phyloP scores from a whole-genome alignment of 2,329 filamentous ascomycete species.

The Onygenales sp. region DNA sequence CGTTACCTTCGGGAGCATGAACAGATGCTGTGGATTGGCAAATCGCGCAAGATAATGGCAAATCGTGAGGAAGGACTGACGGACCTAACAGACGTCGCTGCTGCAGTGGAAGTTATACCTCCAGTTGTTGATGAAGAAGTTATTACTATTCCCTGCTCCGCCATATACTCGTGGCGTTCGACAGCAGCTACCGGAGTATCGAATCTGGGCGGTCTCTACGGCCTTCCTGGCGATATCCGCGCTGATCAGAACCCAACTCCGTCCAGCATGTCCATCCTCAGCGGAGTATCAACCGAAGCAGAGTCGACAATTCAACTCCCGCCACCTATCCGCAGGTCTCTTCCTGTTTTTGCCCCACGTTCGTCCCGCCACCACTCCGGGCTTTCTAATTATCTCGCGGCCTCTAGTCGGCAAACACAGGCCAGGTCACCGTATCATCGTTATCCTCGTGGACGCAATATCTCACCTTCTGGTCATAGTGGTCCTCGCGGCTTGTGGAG shows the following conservation, averaged over 20 bases:
- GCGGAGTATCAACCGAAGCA: constrained; percentile 21
- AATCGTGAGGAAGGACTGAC: constrained; percentile 15
- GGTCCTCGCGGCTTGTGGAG: constrained; percentile 22
- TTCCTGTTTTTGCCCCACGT: constrained; percentile 25
- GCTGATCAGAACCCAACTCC: constrained; percentile 12
- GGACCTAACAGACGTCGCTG: constrained; percentile 18
- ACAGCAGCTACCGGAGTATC: constrained; percentile 24
- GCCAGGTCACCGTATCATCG: not conserved
- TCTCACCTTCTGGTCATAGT: constrained; percentile 3
- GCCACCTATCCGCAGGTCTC: constrained; percentile 8
- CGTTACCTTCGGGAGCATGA: constrained; percentile 54
- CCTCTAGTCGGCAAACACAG: not conserved
- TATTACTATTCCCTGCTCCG: constrained; percentile 25
- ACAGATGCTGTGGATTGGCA: constrained; percentile 48
- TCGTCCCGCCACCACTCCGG: constrained; percentile 11
- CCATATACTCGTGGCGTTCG: constrained; percentile 27
- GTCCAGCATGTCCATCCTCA: constrained; percentile 21
- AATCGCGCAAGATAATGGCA: constrained; percentile 26
- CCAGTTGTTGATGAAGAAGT: constrained; percentile 23
- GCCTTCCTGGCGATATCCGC: constrained; percentile 14
- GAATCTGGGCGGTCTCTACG: constrained; percentile 11
- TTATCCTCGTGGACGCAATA: not conserved
- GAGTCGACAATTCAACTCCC: constrained; percentile 22
- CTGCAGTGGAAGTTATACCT: constrained; percentile 16
- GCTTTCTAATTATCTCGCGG: not conserved